These are phyloP conservation scores for Lactifluus pinguis DNA, from an alignment of 768 basidiomycete species.

Conservation along the genomic window DNA sequence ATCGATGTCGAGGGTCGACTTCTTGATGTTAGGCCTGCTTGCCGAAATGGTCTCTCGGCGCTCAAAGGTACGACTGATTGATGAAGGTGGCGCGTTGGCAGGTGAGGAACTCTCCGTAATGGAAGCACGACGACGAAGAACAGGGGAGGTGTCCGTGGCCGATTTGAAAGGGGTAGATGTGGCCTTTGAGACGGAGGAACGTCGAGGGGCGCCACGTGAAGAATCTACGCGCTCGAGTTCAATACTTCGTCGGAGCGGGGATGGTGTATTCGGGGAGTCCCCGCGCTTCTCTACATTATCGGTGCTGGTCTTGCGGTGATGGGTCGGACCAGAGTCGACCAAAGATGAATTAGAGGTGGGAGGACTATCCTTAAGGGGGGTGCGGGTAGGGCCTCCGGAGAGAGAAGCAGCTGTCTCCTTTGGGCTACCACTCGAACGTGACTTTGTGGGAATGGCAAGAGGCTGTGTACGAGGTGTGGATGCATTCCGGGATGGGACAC, in stretches of 20 bases:
- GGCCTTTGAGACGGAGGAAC: slow-evolving; percentile 37
- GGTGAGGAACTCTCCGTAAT: slow-evolving; percentile 11
- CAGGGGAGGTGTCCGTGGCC: slow-evolving; percentile 23
- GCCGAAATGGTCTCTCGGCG: slow-evolving; percentile 19
- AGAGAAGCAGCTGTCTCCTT: slow-evolving; percentile 35
- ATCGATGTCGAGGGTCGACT: slow-evolving; percentile 30
- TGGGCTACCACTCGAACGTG: slow-evolving; percentile 48
- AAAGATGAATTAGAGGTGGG: slow-evolving; percentile 40
- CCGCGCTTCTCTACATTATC: slow-evolving; percentile 39
- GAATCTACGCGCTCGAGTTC: slow-evolving; percentile 45
- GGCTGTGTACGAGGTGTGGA: slow-evolving; percentile 20
- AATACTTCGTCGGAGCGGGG: slow-evolving; percentile 49
- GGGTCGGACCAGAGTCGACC: slow-evolving; percentile 35
- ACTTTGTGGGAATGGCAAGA: slow-evolving; percentile 34
- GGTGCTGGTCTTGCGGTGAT: slow-evolving; percentile 41
- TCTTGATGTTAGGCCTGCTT: slow-evolving; percentile 14
- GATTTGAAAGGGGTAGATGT: slow-evolving; percentile 23
- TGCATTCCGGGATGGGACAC: slow-evolving; percentile 17
- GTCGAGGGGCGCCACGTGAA: slow-evolving; percentile 40
- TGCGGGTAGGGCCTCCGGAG: slow-evolving; percentile 32
- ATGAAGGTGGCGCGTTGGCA: background rate
- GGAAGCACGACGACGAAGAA: slow-evolving; percentile 20
- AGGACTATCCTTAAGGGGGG: slow-evolving; percentile 32
- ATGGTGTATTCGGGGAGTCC: slow-evolving; percentile 47
- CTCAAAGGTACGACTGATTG: slow-evolving; percentile 14